Conservation (phyloP, 2,329 filamentous ascomycete species). For the Botrytis fragariae region DNA sequence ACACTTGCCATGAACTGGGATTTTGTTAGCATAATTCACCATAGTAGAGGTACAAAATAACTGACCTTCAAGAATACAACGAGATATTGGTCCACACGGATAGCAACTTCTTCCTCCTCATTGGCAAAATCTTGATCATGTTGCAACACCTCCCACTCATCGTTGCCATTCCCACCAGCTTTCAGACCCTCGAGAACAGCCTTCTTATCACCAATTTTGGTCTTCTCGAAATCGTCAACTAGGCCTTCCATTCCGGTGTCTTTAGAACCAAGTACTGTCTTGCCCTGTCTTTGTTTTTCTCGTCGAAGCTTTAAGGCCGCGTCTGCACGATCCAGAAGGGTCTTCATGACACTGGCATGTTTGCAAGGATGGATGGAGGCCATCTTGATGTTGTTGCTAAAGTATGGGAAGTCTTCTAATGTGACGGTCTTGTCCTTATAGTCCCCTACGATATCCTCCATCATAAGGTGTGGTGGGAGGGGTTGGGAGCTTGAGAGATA, state of each 20-base stretch:
- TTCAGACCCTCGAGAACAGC: slow-evolving; percentile 43
- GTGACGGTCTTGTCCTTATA: slow-evolving; percentile 99
- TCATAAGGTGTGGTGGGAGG: slow-evolving; percentile 80
- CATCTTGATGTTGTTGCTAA: slow-evolving; percentile 89
- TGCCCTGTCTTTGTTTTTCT: slow-evolving; percentile 69
- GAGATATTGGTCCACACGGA: slow-evolving; percentile 84
- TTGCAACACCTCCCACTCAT: slow-evolving; percentile 66
- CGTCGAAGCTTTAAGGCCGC: slow-evolving; percentile 85
- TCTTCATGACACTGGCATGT: slow-evolving; percentile 97
- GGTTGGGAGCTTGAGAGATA: slow-evolving; percentile 79
- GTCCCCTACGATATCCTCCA: slow-evolving; percentile 94
- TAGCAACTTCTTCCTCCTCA: slow-evolving; percentile 71
- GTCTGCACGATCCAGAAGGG: slow-evolving; percentile 90
- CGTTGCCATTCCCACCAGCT: slow-evolving; percentile 49
- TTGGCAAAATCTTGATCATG: slow-evolving; percentile 55
- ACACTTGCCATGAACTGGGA: slow-evolving; percentile 80
- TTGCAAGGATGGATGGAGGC: slow-evolving; percentile 96
- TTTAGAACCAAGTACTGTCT: slow-evolving; percentile 45
- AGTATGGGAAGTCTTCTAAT: slow-evolving; percentile 95
- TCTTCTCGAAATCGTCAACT: slow-evolving; percentile 72
- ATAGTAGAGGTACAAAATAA: slow-evolving; percentile 16
- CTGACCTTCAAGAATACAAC: slow-evolving; percentile 79
- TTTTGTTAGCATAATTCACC: background rate
- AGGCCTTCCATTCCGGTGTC: slow-evolving; percentile 75
- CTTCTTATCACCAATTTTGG: slow-evolving; percentile 52